Base-by-base conservation (phyloP, 1,284 basidiomycete species). In the Termitomyces sp. region DNA sequence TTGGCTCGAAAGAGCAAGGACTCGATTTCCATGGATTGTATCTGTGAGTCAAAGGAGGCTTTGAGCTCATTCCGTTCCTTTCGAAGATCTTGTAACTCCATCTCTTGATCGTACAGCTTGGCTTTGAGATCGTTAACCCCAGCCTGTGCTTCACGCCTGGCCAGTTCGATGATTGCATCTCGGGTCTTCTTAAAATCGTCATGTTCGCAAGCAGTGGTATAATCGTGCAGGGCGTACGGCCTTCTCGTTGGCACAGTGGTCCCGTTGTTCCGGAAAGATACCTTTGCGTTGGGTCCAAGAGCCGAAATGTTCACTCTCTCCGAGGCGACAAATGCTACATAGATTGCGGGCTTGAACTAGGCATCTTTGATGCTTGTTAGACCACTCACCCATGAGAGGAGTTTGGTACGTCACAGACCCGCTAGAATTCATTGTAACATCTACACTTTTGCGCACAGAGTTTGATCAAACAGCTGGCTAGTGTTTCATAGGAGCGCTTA, bases 291-390 rank as follows among this genome's bases (percentile, higher is more conserved):
- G 24, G 24, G 21, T 9, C 47, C 47, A 19, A 49, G 35, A 19
- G 31, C 24, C 7, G 35, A 30, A 9, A n/a, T 26, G 5, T 49
- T 37, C 16, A 49, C 16, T 11, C 24, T 9, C 31, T 49, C 37
- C 47, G 40, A 30, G 16, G 47, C 28, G 13, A n/a, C 28, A 7
- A 49, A 50, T 42, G 48, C 48, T 43, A 40, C n/a, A n/a, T n/a
- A n/a, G n/a, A n/a, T n/a, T 35, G 28, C 3, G 16, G 18, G 19
- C 35, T 49, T 39, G n/a, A 28, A 19, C 26, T 14, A 31, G 18
- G n/a, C 11, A n/a, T 1, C 3, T 18, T 7, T 14, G 21, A 4
- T 3, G 14, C 13, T 34, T 1, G 9, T n/a, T 18, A 21, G 3
- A 13, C 18, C 13, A 45, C 43, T 45, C 16, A 45, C 30, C 43